Evolutionary conservation across 768 basidiomycete species (phyloP).

Genomic region (Boletales sp.): DNA sequence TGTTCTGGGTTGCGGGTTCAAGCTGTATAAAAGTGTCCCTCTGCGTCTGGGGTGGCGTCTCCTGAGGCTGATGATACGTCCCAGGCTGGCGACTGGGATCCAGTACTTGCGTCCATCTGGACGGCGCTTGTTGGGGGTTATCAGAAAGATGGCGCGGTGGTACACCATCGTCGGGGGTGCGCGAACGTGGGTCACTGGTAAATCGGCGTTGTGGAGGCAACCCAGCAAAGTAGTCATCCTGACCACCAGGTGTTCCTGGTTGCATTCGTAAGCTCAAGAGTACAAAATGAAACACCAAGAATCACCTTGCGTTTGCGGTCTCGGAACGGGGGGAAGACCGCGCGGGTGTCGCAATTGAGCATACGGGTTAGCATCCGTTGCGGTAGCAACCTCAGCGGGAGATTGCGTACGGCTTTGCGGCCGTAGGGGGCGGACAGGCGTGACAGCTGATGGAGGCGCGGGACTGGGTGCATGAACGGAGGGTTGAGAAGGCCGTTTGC

Average conservation of each 20-base stretch:
- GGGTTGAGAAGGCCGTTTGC: constrained; percentile 31
- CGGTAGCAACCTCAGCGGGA: constrained; percentile 26
- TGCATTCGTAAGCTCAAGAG: constrained; percentile 3
- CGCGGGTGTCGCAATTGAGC: constrained; percentile 56
- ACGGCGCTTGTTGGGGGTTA: constrained; percentile 42
- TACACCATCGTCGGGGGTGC: constrained; percentile 56
- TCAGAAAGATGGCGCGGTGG: constrained; percentile 56
- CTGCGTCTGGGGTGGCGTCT: constrained; percentile 29
- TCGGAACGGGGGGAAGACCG: constrained; percentile 63
- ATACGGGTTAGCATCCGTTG: constrained; percentile 35
- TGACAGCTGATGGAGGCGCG: constrained; percentile 11
- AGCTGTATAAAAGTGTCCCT: constrained; percentile 71
- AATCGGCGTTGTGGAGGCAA: constrained; percentile 43
- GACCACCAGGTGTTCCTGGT: constrained; percentile 32
- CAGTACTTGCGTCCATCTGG: constrained; percentile 86
- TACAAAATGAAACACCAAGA: constrained; percentile 10
- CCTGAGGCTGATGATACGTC: constrained; percentile 32
- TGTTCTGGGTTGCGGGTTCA: constrained; percentile 62
- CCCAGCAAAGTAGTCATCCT: constrained; percentile 41
- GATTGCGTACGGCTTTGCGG: constrained; percentile 30
- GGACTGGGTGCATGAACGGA: constrained; percentile 17
- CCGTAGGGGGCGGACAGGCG: constrained; percentile 26
- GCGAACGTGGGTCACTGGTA: constrained; percentile 51
- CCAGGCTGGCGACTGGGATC: constrained; percentile 59
- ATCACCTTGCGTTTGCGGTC: constrained; percentile 42